Evolutionary conservation across 1,139 yeast species (phyloP), one percentile per base, ranked within the genome.

Genomic region (Yamadazyma dendronema): DNA sequence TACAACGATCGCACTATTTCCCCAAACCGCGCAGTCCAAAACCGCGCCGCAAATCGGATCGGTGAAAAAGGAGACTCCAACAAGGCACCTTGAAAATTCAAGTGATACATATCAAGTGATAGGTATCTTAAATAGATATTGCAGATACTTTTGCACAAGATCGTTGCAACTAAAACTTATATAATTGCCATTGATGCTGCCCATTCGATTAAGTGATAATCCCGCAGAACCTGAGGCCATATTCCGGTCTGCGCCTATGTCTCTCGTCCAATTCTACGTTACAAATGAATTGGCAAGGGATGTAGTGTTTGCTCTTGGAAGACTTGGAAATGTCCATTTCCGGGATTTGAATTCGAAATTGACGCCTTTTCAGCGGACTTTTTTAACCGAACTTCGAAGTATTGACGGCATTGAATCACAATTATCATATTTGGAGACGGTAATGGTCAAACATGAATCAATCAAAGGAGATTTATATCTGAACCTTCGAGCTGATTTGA

Each of bases 221-320:
- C 24, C 44, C 30, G 30, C 26, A 31, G 42, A 42, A 17, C 36
- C 36, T 31, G 67, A 62, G 39, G 65, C 65, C 10, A 57, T 62
- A 10, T 63, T 64, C 44, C 47, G 95, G 64, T 86, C 97, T 38
- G 97, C 97, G 64, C 95, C 94, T 41, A 90, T 92, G 97, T 75
- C 89, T 31, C 73, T 90, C 47, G 89, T 90, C 30, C 97, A 92
- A 65, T 77, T 92, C 57, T 92, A 86, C 61, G 81, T 92, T 36
- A 88, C 97, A n/a, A 79, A 83, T 24, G 98, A 92, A 59, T 79
- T 88, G 42, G 86, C 95, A 6, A 72, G 97, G 45, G 95, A 89
- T 44, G 81, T 88, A 42, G 94, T 89, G 11, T 81, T 84, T 37
- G 77, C 83, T 3, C 65, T 92, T 29, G 98, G 98, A 7, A 79